These are phyloP conservation scores for Piper betle DNA, from an alignment of 164 flowering plant genomes.

Conservation along the genomic window DNA sequence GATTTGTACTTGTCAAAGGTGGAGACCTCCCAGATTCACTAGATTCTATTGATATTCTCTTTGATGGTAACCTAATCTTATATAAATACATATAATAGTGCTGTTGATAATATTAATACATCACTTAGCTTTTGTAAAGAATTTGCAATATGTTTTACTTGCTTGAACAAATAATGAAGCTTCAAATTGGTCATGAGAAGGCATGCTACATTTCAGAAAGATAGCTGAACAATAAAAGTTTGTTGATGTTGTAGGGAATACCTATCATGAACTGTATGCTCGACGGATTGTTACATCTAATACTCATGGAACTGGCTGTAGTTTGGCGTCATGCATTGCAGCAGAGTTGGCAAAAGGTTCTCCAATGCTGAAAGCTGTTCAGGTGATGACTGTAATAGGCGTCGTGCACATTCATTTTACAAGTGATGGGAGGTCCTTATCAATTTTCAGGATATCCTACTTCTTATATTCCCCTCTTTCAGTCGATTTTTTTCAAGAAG, in stretches of 20 bases:
- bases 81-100: background rate
- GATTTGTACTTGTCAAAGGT: constrained; percentile 89
- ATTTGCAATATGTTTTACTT: background rate
- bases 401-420: no score
- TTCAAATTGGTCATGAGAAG: background rate
- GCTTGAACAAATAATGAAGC: background rate
- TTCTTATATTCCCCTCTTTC: no score
- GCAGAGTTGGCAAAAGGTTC: constrained; percentile 95
- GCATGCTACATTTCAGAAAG: background rate
- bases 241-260: constrained; percentile 28
- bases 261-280: constrained; percentile 48
- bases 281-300: constrained; percentile 62
- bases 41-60: constrained; percentile 84
- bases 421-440: no score
- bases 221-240: background rate
- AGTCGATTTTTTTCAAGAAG: no score
- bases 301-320: constrained; percentile 98
- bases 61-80: constrained; percentile 43
- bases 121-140: background rate
- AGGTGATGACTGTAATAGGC: constrained; percentile 26
- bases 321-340: constrained; percentile 86
- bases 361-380: constrained; percentile 59
- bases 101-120: no score
- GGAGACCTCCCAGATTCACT: constrained; percentile 74
- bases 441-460: background rate